Evolutionary conservation across 2,329 filamentous ascomycete genomes (phyloP).

Genomic region (Paraconiothyrium brasiliense): DNA sequence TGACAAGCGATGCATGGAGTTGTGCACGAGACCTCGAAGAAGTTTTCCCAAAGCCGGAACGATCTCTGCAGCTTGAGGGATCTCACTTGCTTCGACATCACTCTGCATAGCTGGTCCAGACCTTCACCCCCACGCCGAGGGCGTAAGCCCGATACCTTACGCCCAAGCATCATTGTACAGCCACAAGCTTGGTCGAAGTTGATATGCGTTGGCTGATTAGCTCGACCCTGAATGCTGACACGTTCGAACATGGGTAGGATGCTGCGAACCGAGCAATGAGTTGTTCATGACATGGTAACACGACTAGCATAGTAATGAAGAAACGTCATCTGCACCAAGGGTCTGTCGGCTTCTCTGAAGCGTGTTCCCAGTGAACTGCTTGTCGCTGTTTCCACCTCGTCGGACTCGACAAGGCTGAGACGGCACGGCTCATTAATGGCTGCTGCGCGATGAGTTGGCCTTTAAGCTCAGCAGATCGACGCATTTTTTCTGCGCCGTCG

Average conservation of each 20-base stretch:
- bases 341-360: slow-evolving; percentile 9
- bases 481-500: slow-evolving; percentile 29
- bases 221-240: background rate
- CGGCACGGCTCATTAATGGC: slow-evolving; percentile 33
- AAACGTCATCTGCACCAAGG: background rate
- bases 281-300: background rate
- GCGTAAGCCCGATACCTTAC: background rate
- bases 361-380: background rate
- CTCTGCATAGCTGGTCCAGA: background rate
- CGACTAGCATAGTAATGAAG: background rate
- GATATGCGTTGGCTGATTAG: slow-evolving; percentile 8
- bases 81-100: background rate
- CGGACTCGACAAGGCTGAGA: slow-evolving; percentile 37
- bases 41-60: background rate
- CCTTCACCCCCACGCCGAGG: background rate
- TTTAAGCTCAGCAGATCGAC: slow-evolving; percentile 34
- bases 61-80: background rate
- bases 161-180: slow-evolving; percentile 1
- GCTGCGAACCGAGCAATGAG: background rate
- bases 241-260: background rate
- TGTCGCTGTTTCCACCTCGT: slow-evolving; percentile 6
- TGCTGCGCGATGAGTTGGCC: slow-evolving; percentile 52
- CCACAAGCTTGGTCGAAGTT: background rate
- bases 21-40: slow-evolving; percentile 22
- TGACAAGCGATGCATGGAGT: slow-evolving; percentile 29